Base-by-base conservation (phyloP, 805 yeast genomes). In the Saturnispora quitensis region DNA sequence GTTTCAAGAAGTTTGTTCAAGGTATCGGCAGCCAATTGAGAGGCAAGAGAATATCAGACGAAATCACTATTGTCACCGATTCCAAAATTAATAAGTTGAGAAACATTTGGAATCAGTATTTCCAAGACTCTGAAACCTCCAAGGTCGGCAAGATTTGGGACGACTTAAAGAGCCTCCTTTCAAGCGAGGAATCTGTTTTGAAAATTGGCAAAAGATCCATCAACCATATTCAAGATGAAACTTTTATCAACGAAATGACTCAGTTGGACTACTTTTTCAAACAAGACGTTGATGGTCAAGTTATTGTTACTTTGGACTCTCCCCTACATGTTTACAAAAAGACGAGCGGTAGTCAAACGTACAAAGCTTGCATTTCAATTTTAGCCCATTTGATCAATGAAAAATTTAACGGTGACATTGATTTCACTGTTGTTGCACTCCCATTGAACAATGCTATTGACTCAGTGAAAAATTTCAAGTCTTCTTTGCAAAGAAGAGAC, bases 201-300 rank as follows among this genome's bases (percentile, higher is more conserved):
- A 47, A 40, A 13, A 28, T 58, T 34, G 56, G 52, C 48, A 61
- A 53, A 58, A 59, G 66, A 56, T 62, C 61, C 5, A 50, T 68
- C 53, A 46, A 63, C 46, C 59, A 67, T 42, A 69, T 76, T 51
- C 72, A 69, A 59, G 80, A 77, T 57, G 70, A 72, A 55, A 57
- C 64, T n/a, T 77, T 72, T 62, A 73, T 76, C 53, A 71, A 66
- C 51, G 82, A 78, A 58, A 58, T 77, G 51, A 65, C 75, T 40
- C 81, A 77, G 60, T 64, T 77, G 56, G 68, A 72, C 20, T 75
- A 69, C 55, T 64, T 76, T 50, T 60, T 67, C 17, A 60, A 62
- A 22, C 48, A 57, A 13, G 47, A 49, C 18, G 18, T 54, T 9
- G 57, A 59, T 24, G 63, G 58, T 15, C 59, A 66, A 25, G 59